Base-by-base conservation (phyloP, 2,329 filamentous ascomycete genomes). In the Phyllosticta paracitricarpa region DNA sequence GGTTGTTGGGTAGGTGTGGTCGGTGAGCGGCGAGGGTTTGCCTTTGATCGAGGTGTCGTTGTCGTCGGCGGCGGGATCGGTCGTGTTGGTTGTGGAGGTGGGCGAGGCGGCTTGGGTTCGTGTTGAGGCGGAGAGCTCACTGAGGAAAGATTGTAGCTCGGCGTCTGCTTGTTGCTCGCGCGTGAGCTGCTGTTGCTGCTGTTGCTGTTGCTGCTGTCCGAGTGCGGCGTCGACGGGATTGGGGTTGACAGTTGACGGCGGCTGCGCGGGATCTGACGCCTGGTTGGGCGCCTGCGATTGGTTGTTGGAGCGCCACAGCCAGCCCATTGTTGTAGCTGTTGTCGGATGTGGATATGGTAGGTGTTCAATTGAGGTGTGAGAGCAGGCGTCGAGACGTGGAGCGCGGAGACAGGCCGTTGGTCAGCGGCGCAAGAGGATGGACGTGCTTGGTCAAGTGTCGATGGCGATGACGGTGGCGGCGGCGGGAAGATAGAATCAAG, bases 1-100 rank as follows among this genome's bases (percentile, higher is more conserved):
- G 58, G 82, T 84, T 52, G 85, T 86, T 0, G 91, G 90, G 64
- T 94, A 89, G 57, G 90, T 26, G 12, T 4, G 3, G 19, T 54
- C 25, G 52, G 52, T 54, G 22, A 28, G 22, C 52, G 52, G 22
- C 52, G 52, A 54, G 52, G 52, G 52, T 54, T 25, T 54, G 19
- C 25, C 25, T 25, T 24, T 28, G 19, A 22, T 4, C 1, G n/a
- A 54, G 19, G 40, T 48, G 40, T 48, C 40, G 7, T 48, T 30
- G 28, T 30, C 28, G 28, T 30, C 28, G 28, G 28, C 28, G 28
- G 28, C 28, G 28, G 28, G 28, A 2, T 6, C 14, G 22, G 52
- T 19, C 22, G 51, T 54, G 51, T 53, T 22, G 19, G 19, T 53
- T 53, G 33, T 17, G 2, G 40, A 4, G 63, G 61, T 53, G 67